Base-by-base conservation (phyloP, 768 basidiomycete genomes). In the Collybiopsis confluens region DNA sequence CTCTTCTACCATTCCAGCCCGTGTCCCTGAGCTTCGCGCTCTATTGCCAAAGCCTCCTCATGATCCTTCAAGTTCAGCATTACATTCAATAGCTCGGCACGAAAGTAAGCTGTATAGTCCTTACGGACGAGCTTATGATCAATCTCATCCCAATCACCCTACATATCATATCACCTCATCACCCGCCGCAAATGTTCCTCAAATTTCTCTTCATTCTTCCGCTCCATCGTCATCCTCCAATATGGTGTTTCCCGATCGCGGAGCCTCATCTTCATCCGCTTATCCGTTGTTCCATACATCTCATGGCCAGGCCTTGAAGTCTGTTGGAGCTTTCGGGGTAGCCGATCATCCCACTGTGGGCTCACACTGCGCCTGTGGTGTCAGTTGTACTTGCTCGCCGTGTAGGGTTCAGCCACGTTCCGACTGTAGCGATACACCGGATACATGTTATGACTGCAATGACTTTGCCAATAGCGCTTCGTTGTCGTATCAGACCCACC, bases 11-110 rank as follows among this genome's bases (percentile, higher is more conserved):
- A 78, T 83, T 53, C 68, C 82, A 11, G 80, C 78, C 7, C 82
- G 84, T 54, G 79, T 85, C 44, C 77, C 83, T 7, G 82, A 84
- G 59, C 70, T 85, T 52, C 82, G 87, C 6, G 85, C 86, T 2
- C 83, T 90, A 18, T 79, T 88, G 33, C 88, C 88, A 4, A 82
- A 83, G 9, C 84, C 84, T 15, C 57, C 73, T 16, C 81, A 82
- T 58, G 66, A 76, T 57, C 77, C 81, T 4, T 69, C 73, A 6
- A 70, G 68, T 47, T 66, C 73, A 47, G 74, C 77, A 50, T 68
- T 67, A 16, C 73, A 77, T 49, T 47, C 64, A 11, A 57, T 16
- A 11, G 40, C 59, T 51, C 77, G 79, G 45, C 77, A 77, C 61
- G 77, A 83, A 57, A 62, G 58, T 16, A 71, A 71, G 55, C 68